Evolutionary conservation across 139 green algal species (phyloP).

Genomic region (Coelastrella sp.): DNA sequence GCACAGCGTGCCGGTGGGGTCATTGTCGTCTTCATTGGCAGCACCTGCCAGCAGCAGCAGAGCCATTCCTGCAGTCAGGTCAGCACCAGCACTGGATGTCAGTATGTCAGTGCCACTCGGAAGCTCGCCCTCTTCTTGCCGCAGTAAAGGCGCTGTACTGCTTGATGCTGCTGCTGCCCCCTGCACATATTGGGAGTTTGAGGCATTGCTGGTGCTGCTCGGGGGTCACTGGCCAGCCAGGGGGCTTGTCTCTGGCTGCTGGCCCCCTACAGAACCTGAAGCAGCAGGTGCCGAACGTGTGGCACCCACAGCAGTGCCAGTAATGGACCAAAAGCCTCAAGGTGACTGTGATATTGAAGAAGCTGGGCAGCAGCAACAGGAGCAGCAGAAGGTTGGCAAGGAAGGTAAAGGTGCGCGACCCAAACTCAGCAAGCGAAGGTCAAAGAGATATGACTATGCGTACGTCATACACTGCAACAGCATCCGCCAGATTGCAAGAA

Average conservation of each 20-base stretch:
- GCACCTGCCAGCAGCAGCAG: slow-evolving; percentile 6
- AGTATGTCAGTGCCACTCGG: background rate
- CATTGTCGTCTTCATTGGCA: background rate
- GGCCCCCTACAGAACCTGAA: slow-evolving; percentile 63
- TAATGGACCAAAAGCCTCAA: no score
- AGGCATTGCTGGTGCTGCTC: slow-evolving; percentile 78
- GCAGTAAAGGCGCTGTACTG: slow-evolving; percentile 56
- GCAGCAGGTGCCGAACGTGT: background rate
- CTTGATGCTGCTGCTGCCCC: slow-evolving; percentile 51
- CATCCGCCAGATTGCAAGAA: slow-evolving; percentile 72
- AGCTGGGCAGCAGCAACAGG: slow-evolving; percentile 2
- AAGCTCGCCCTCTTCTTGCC: slow-evolving; percentile 43
- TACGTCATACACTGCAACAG: slow-evolving; percentile 81
- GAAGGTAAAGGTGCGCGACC: background rate
- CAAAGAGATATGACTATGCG: slow-evolving; percentile 49
- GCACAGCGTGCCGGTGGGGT: background rate
- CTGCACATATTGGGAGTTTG: slow-evolving; percentile 65
- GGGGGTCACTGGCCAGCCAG: slow-evolving; percentile 82
- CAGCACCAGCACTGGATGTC: background rate
- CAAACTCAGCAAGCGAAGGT: background rate
- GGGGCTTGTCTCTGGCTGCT: slow-evolving; percentile 81
- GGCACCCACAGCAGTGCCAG: background rate
- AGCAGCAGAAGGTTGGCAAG: background rate
- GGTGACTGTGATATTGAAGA: background rate
- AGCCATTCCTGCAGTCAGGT: background rate